A percentile compares a stretch with the other conserved stretches of the same genome.
phyloP scores from a whole-genome alignment of 2,329 filamentous ascomycete genomes.

The Sporothrix euskadiensis region DNA sequence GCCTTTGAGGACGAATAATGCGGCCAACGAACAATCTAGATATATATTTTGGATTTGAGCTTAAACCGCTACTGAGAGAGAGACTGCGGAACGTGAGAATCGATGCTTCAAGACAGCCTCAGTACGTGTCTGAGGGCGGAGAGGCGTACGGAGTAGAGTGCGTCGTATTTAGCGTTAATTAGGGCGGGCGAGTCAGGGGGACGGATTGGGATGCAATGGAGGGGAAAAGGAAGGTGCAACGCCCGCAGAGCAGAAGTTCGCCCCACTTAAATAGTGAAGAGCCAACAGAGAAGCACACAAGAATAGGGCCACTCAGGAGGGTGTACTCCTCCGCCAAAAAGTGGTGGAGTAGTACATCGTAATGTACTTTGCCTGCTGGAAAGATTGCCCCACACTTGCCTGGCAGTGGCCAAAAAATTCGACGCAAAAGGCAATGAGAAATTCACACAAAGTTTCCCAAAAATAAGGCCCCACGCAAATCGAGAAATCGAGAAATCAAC shows the following conservation, averaged over 20 bases:
- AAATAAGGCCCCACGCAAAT: slow-evolving; percentile 25
- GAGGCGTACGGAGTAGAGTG: too few relatives aligned
- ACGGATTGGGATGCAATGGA: background rate
- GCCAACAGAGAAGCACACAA: slow-evolving; percentile 18
- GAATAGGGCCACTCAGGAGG: background rate
- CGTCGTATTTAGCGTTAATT: background rate
- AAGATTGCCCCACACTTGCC: slow-evolving; percentile 30
- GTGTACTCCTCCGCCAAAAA: background rate
- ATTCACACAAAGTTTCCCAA: slow-evolving; percentile 27
- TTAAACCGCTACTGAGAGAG: too few relatives aligned
- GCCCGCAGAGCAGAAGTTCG: background rate
- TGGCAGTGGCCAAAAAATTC: slow-evolving; percentile 31
- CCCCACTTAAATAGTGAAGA: slow-evolving; percentile 11
- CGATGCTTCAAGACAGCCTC: background rate
- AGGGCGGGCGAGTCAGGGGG: background rate
- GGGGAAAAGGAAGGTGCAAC: background rate
- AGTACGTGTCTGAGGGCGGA: background rate
- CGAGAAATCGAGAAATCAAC: background rate
- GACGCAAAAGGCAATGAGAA: slow-evolving; percentile 26
- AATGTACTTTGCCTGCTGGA: slow-evolving; percentile 14
- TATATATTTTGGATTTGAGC: background rate
- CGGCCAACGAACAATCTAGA: slow-evolving; percentile 8
- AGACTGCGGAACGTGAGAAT: too few relatives aligned
- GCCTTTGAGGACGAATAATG: slow-evolving; percentile 20
- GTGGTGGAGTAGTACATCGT: too few relatives aligned